These are phyloP conservation scores for Ceratocystis alfenasii DNA, from an alignment of 2,329 filamentous ascomycete species.

Conservation along the genomic window DNA sequence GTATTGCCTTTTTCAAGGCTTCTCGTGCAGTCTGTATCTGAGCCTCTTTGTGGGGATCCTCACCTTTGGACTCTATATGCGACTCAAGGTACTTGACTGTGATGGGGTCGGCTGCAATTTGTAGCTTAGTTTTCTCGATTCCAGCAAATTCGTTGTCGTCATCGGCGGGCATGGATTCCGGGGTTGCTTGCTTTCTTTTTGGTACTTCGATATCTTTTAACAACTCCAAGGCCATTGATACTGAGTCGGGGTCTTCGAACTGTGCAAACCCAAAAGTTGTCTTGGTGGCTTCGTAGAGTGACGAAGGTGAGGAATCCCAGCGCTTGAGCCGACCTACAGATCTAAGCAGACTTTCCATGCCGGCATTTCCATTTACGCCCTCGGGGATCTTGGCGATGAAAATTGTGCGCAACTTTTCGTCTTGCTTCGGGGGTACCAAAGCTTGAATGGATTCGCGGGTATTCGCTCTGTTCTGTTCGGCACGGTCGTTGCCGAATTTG, in stretches of 20 bases:
- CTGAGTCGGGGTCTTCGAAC: constrained; percentile 80
- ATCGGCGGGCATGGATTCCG: constrained; percentile 31
- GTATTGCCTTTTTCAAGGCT: constrained; percentile 55
- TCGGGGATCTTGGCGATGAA: constrained; percentile 81
- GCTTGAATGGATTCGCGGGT: constrained; percentile 58
- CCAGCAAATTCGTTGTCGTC: constrained; percentile 35
- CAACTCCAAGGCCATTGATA: constrained; percentile 74
- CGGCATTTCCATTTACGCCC: constrained; percentile 59
- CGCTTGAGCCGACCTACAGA: constrained; percentile 68
- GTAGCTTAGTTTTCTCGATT: constrained; percentile 57
- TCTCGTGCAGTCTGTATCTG: constrained; percentile 58
- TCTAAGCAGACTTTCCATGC: constrained; percentile 63
- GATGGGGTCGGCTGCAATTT: constrained; percentile 68
- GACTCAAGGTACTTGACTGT: constrained; percentile 78
- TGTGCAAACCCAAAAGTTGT: constrained; percentile 91
- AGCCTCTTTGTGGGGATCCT: constrained; percentile 36
- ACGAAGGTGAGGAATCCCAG: constrained; percentile 64
- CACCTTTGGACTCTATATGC: constrained; percentile 33
- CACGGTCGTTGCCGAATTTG: constrained; percentile 48
- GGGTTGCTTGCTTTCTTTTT: constrained; percentile 55
- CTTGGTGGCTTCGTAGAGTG: constrained; percentile 57
- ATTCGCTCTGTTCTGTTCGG: constrained; percentile 49
- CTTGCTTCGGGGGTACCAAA: constrained; percentile 68
- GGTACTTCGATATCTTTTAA: constrained; percentile 74
- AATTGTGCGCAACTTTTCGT: constrained; percentile 84